Evolutionary conservation across 1,284 basidiomycete species (phyloP).

Genomic region (Violaceomyces palustris): DNA sequence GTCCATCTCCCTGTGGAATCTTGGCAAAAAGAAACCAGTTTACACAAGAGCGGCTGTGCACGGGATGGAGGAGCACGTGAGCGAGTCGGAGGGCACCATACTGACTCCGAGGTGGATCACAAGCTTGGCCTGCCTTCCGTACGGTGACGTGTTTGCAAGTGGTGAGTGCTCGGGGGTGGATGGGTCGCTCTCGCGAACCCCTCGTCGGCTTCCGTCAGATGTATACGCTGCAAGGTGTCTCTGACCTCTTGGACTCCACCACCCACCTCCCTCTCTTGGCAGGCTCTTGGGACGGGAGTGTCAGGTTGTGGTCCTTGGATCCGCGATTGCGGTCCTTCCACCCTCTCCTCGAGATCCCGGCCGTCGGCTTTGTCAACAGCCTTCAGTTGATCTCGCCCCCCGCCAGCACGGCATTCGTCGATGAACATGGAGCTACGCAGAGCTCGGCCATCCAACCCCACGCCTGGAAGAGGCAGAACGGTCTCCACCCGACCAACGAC

Average conservation of each 20-base stretch:
- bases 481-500: slow-evolving; percentile 2
- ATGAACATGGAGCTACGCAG: no score
- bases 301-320: slow-evolving; percentile 85
- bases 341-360: slow-evolving; percentile 63
- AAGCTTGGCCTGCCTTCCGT: slow-evolving; percentile 71
- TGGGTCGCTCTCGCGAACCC: no score
- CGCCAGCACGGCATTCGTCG: slow-evolving; percentile 2
- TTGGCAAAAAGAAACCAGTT: slow-evolving; percentile 91
- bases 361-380: slow-evolving; percentile 79
- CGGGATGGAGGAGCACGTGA: slow-evolving; percentile 65
- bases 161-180: slow-evolving; percentile 58
- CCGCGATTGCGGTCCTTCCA: slow-evolving; percentile 70
- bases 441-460: slow-evolving; percentile 2
- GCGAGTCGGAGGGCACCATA: slow-evolving; percentile 69
- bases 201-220: no score
- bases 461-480: slow-evolving; percentile 15
- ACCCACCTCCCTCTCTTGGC: no score
- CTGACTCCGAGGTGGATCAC: slow-evolving; percentile 86
- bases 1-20: slow-evolving; percentile 77
- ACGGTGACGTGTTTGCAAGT: slow-evolving; percentile 83
- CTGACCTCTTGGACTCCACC: neutral
- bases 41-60: slow-evolving; percentile 80
- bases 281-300: slow-evolving; percentile 84
- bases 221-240: no score
- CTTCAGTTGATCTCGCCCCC: slow-evolving; percentile 71